Evolutionary conservation across 2,329 filamentous ascomycete species (phyloP), one percentile per base, ranked within the genome.

Genomic region (Raffaelea deltoideospora): DNA sequence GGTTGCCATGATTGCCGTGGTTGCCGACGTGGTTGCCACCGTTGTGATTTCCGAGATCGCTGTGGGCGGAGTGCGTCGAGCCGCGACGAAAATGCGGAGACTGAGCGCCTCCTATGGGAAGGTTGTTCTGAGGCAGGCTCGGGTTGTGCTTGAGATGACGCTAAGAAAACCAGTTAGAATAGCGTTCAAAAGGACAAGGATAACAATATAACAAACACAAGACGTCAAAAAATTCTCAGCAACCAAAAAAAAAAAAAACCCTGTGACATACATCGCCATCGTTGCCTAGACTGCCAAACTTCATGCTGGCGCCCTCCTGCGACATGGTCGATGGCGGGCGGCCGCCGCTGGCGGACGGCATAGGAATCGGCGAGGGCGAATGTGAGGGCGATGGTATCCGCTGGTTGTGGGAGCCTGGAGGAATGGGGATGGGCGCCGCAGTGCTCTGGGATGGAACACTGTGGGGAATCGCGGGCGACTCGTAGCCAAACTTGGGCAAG

Each of bases 361-460:
- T 83, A 23, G 90, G 88, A 48, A 96, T 96, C 5, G 90, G 90
- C 30, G 84, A 88, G 4, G 90, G 90, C 32, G 88, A 95, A 47
- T 81, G 79, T 34, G 82, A 77, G 6, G 90, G 90, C 32, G 87
- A 93, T 33, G 77, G 76, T 35, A 88, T 72, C 49, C 82, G 75
- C 43, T 80, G 79, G 59, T 64, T 53, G 64, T n/a, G n/a, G n/a
- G n/a, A n/a, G n/a, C n/a, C n/a, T 79, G 79, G 59, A 52, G 75
- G 76, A 58, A 73, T 84, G 57, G 63, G 65, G 47, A 71, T 78
- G 41, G 68, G 72, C 27, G 65, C 68, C 45, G 72, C 61, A 46
- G 58, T 58, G 44, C 60, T 55, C 38, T 63, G 57, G 49, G 78
- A 71, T 13, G 80, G 78, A 34, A 69, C 73, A 61, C 74, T 82